Evolutionary conservation across 257 asterid species (phyloP).

Genomic region (Solanum arcanum): DNA sequence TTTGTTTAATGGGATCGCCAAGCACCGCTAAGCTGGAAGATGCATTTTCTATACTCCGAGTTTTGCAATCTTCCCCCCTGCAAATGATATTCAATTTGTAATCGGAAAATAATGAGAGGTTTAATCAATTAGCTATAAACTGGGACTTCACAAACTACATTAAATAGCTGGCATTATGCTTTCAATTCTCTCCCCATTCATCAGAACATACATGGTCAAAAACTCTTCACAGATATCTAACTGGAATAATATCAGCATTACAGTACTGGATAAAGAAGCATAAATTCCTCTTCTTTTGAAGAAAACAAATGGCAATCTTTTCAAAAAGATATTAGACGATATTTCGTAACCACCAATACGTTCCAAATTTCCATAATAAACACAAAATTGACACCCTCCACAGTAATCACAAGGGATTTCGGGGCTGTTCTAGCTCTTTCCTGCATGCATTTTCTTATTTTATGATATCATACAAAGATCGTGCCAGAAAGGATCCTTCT

Average conservation of each 20-base stretch:
- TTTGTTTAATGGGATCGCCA: slow-evolving; percentile 28
- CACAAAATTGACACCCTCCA: background rate
- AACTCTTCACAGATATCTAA: background rate
- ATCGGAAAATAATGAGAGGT: background rate
- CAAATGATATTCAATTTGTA: background rate
- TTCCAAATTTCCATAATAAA: background rate
- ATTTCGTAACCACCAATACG: background rate
- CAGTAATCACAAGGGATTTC: background rate
- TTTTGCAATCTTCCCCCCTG: slow-evolving; percentile 48
- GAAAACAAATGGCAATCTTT: background rate
- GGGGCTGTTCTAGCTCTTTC: background rate
- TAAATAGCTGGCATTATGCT: background rate
- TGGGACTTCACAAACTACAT: background rate
- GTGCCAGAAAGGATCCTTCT: background rate
- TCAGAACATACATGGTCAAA: background rate
- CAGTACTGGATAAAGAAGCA: background rate
- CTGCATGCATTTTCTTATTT: background rate
- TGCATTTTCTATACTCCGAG: slow-evolving; percentile 9
- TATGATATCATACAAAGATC: background rate
- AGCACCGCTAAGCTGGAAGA: slow-evolving; percentile 10
- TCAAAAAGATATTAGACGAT: background rate
- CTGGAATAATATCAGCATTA: background rate
- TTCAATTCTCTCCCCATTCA: background rate
- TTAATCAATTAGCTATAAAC: background rate
- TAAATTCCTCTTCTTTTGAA: background rate